Evolutionary conservation across 2,329 filamentous ascomycete species (phyloP).

Genomic region (Colletotrichum costaricense): DNA sequence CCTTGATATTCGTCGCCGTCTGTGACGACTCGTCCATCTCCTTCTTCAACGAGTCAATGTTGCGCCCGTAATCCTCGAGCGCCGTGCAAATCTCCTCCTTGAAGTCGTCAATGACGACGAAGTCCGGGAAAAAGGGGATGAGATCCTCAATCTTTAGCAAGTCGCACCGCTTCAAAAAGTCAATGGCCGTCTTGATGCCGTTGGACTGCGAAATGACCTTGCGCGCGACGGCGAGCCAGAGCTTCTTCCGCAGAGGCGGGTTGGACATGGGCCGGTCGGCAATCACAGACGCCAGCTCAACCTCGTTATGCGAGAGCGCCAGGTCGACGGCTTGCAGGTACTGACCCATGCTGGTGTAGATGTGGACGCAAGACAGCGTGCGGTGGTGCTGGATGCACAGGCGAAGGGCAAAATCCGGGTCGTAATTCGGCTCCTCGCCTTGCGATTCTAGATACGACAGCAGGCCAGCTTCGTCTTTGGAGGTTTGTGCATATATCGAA

Average conservation of each 20-base stretch:
- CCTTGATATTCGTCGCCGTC: slow-evolving; percentile 90
- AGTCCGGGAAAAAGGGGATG: slow-evolving; percentile 98
- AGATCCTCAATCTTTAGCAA: slow-evolving; percentile 94
- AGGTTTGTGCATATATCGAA: slow-evolving; percentile 90
- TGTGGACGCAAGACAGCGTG: slow-evolving; percentile 94
- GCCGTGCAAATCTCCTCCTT: slow-evolving; percentile 97
- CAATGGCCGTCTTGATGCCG: slow-evolving; percentile 92
- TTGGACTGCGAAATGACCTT: slow-evolving; percentile 90
- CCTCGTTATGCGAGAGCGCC: slow-evolving; percentile 87
- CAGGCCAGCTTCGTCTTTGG: slow-evolving; percentile 85
- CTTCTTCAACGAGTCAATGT: slow-evolving; percentile 87
- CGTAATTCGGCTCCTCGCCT: slow-evolving; percentile 86
- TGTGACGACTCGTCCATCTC: slow-evolving; percentile 96
- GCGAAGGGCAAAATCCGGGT: slow-evolving; percentile 94
- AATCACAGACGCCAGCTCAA: slow-evolving; percentile 89
- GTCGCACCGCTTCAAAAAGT: slow-evolving; percentile 92
- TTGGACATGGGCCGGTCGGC: slow-evolving; percentile 87
- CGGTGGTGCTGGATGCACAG: slow-evolving; percentile 95
- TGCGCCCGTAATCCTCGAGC: slow-evolving; percentile 90
- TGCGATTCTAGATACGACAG: slow-evolving; percentile 92
- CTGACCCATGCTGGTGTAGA: slow-evolving; percentile 96
- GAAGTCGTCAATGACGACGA: slow-evolving; percentile 98
- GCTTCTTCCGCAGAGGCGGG: slow-evolving; percentile 84
- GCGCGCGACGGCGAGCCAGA: slow-evolving; percentile 95
- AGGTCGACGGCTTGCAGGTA: slow-evolving; percentile 94